Conservation (phyloP, 2,329 filamentous ascomycete species). For the Claviceps sp. region DNA sequence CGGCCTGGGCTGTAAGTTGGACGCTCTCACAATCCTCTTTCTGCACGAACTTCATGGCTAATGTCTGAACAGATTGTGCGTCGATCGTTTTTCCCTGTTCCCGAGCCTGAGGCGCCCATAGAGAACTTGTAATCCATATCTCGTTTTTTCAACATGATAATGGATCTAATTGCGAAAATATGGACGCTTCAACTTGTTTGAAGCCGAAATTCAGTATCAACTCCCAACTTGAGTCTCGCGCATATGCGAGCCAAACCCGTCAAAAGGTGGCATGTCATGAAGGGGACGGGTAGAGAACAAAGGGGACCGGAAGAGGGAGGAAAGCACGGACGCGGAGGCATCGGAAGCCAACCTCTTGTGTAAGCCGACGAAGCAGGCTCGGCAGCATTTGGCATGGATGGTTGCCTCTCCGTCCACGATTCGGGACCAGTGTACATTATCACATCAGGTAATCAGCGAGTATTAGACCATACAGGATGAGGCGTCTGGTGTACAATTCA, state of each 20-base stretch:
- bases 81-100: conserved; percentile 28
- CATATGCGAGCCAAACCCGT: conserved; percentile 6
- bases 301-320: background rate
- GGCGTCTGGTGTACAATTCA: conserved; percentile 22
- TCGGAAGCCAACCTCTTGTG: conserved; percentile 12
- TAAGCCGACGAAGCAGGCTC: conserved; percentile 17
- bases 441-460: conserved; percentile 30
- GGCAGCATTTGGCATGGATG: conserved; percentile 16
- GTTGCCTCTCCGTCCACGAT: conserved; percentile 37
- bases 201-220: background rate
- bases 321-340: background rate
- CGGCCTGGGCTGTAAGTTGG: conserved; percentile 73
- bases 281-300: conserved; percentile 6
- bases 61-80: conserved; percentile 20
- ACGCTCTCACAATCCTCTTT: background rate
- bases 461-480: conserved; percentile 29
- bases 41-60: conserved; percentile 4
- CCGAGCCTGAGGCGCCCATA: conserved; percentile 15
- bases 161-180: background rate
- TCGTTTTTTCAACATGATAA: conserved; percentile 16
- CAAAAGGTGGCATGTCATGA: background rate
- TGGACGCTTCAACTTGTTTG: background rate
- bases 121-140: conserved; percentile 16
- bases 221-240: background rate
- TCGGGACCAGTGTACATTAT: conserved; percentile 34